Conservation (phyloP, 257 asterid genomes). For the Salvia rosmarinus region DNA sequence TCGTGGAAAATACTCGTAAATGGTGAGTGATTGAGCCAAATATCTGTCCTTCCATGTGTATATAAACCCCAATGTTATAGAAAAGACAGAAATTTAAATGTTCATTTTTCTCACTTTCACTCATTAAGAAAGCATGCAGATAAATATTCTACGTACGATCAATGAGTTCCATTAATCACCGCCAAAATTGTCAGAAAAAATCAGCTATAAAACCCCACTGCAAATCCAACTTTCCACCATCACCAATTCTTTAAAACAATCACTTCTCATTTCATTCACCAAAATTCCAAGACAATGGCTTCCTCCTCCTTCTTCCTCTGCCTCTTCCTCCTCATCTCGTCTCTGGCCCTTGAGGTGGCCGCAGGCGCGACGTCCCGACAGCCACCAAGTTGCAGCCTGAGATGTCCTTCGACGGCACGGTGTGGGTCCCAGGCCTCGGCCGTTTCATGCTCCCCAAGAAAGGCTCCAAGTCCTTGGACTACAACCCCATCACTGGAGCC, state of each 20-base stretch:
- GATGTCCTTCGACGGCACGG: slow-evolving; percentile 50
- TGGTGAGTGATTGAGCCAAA: too few relatives aligned
- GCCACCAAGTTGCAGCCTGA: slow-evolving; percentile 44
- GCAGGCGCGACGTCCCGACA: slow-evolving; percentile 48
- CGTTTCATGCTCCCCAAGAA: slow-evolving; percentile 52
- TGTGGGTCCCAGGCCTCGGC: slow-evolving; percentile 71
- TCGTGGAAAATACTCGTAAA: too few relatives aligned
- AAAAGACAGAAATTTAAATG: neutral
- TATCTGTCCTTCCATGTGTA: too few relatives aligned
- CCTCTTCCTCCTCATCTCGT: slow-evolving; percentile 40
- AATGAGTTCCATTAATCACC: slow-evolving; percentile 41
- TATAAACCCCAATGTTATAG: too few relatives aligned
- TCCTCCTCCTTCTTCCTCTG: slow-evolving; percentile 37
- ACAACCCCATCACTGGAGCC: slow-evolving; percentile 69
- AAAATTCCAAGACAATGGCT: slow-evolving; percentile 46
- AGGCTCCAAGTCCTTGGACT: slow-evolving; percentile 48
- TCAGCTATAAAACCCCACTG: slow-evolving; percentile 25
- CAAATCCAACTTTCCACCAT: slow-evolving; percentile 29
- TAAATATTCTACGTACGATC: neutral
- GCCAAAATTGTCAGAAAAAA: slow-evolving; percentile 40
- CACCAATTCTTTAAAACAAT: slow-evolving; percentile 27
- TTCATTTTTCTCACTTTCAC: neutral
- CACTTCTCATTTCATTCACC: neutral
- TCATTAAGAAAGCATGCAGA: neutral
- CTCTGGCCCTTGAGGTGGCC: slow-evolving; percentile 23